Evolutionary conservation across 2,329 filamentous ascomycete genomes (phyloP).

Genomic region (Neoarthrinium moseri): DNA sequence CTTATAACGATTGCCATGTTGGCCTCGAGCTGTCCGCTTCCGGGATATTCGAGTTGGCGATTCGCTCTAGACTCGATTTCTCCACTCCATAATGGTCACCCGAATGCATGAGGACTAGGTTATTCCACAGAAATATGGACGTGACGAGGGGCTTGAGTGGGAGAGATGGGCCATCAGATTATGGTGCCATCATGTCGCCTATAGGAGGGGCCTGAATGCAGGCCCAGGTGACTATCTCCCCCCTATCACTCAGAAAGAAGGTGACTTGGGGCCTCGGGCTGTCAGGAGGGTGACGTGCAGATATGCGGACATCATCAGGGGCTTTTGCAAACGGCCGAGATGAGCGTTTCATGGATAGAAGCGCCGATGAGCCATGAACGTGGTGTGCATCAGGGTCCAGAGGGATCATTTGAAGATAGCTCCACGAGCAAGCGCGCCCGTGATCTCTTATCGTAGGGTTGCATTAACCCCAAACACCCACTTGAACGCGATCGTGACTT

Average conservation of each 20-base stretch:
- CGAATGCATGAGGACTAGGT: background rate
- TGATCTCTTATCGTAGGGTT: slow-evolving; percentile 5
- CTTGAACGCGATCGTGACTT: background rate
- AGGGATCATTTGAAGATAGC: background rate
- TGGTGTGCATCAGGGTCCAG: background rate
- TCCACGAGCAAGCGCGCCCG: background rate
- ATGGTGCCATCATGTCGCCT: background rate
- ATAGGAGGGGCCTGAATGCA: background rate
- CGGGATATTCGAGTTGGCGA: background rate
- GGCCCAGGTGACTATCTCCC: too few species aligned
- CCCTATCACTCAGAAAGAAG: slow-evolving; percentile 4
- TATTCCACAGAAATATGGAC: background rate
- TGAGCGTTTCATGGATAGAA: slow-evolving; percentile 2
- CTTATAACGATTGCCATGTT: background rate
- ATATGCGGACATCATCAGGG: background rate
- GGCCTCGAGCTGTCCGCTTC: background rate
- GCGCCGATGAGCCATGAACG: background rate
- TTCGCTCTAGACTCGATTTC: background rate
- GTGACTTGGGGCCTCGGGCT: background rate
- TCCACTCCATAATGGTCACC: background rate
- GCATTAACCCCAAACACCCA: slow-evolving; percentile 8
- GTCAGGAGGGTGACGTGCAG: background rate
- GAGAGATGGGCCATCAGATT: background rate
- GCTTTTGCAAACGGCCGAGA: slow-evolving; percentile 2
- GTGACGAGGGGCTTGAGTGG: background rate